Percentiles rank a stretch among this genome's conserved stretches.
phyloP scores from a whole-genome alignment of 2,329 filamentous ascomycete genomes.

The Ilyonectria mors-panacis region DNA sequence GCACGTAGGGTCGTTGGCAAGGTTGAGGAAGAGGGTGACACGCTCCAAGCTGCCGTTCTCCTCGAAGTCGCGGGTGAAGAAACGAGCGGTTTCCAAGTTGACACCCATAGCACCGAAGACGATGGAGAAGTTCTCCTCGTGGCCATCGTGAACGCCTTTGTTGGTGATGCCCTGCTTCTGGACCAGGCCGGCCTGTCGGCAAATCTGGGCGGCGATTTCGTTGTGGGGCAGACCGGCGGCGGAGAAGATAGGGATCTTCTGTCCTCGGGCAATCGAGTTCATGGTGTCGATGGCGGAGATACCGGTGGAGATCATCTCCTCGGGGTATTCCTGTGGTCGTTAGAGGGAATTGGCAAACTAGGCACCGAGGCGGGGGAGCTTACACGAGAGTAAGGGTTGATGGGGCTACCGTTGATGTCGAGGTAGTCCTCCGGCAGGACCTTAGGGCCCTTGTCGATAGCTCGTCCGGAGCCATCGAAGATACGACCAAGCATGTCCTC shows the following conservation, averaged over 20 bases:
- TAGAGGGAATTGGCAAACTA: conserved; percentile 27
- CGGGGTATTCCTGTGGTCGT: conserved; percentile 85
- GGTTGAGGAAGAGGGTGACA: conserved; percentile 96
- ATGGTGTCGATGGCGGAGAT: conserved; percentile 99
- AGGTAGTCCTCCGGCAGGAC: conserved; percentile 98
- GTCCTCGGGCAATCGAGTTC: conserved; percentile 97
- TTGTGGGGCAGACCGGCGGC: conserved; percentile 98
- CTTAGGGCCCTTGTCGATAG: conserved; percentile 99
- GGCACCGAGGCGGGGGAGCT: conserved; percentile 48
- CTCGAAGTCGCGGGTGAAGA: conserved; percentile 99
- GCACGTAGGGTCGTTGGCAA: conserved; percentile 98
- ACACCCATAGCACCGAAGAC: conserved; percentile 99
- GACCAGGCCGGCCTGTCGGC: conserved; percentile 94
- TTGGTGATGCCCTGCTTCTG: conserved; percentile 83
- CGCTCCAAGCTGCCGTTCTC: conserved; percentile 99
- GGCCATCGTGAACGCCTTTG: conserved; percentile 95
- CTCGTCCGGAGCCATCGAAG: conserved; percentile 97
- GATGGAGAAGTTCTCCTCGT: conserved; percentile 99
- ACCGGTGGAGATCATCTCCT: conserved; percentile 99
- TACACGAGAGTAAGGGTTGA: conserved; percentile 98
- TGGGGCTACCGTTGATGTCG: conserved; percentile 98
- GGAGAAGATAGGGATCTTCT: conserved; percentile 99
- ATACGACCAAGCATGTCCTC: conserved; percentile 99
- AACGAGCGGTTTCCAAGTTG: conserved; percentile 97
- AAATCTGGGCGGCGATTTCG: conserved; percentile 99